Evolutionary conservation across 2,329 filamentous ascomycete species (phyloP).

Genomic region (Tolypocladium paradoxum): DNA sequence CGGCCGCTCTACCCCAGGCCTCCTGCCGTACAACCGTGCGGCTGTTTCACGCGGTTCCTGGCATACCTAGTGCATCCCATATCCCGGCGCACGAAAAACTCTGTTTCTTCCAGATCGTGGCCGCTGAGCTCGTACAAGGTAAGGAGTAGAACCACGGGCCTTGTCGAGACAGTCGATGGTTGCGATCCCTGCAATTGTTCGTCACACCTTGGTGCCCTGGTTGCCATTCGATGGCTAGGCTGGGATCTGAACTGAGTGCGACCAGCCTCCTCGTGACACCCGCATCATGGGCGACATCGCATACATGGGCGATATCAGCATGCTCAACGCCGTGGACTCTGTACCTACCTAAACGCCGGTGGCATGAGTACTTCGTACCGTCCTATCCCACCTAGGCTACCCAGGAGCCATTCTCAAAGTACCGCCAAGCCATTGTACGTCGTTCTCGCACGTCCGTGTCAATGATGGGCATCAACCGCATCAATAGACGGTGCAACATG

Average conservation of each 20-base stretch:
- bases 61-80: conserved; percentile 2
- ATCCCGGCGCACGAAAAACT: background rate
- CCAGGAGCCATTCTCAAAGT: too few species aligned
- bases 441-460: too few species aligned
- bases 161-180: background rate
- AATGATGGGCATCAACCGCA: background rate
- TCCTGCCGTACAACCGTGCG: conserved; percentile 2
- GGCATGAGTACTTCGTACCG: too few species aligned
- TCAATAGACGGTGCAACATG: background rate
- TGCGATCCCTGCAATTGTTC: background rate
- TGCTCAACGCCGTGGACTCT: background rate
- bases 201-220: background rate
- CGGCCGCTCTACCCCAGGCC: conserved; percentile 2
- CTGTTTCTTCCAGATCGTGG: background rate
- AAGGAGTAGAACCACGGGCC: background rate
- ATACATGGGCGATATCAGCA: background rate
- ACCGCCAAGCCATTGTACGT: background rate
- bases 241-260: background rate
- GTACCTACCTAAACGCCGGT: background rate
- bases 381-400: too few species aligned
- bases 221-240: background rate
- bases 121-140: background rate
- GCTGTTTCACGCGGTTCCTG: conserved; percentile 5
- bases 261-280: background rate
- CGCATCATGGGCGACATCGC: too few species aligned